Percentiles rank a stretch among this genome's conserved stretches.
These are phyloP conservation scores for Boletus vinaceobasis DNA, from an alignment of 768 basidiomycete species.

Conservation along the genomic window DNA sequence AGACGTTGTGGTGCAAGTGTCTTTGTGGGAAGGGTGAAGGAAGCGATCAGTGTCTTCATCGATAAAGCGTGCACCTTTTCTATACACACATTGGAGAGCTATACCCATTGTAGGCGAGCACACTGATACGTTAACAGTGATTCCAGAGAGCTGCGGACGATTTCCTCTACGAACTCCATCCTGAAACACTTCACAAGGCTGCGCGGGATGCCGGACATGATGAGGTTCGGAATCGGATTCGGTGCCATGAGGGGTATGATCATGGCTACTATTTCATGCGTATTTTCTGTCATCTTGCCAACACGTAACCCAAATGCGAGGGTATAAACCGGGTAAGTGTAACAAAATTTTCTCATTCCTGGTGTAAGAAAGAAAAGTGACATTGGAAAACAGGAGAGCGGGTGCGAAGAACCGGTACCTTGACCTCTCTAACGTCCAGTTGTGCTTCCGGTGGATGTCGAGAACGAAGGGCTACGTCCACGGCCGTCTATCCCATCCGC, in stretches of 20 bases:
- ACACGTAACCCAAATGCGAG: no score
- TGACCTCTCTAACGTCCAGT: no score
- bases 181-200: conserved; percentile 83
- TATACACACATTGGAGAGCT: not conserved
- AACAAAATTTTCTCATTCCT: no score
- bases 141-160: conserved; percentile 73
- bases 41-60: conserved; percentile 73
- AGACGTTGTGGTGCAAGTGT: conserved; percentile 82
- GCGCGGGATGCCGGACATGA: conserved; percentile 71
- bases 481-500: conserved; percentile 16
- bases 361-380: no score
- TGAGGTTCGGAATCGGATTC: conserved; percentile 71
- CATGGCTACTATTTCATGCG: conserved; percentile 86
- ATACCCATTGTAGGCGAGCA: not conserved
- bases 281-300: not conserved
- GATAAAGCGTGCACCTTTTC: conserved; percentile 62
- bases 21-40: conserved; percentile 61
- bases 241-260: conserved; percentile 81
- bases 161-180: no score
- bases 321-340: no score
- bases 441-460: not conserved
- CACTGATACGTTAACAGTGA: not conserved
- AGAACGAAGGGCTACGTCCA: not conserved
- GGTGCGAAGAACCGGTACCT: no score
- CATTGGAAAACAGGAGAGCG: no score